These are phyloP conservation scores for Staphylotrichum tortipilum DNA, from an alignment of 495 filamentous ascomycete genomes.

Conservation along the genomic window DNA sequence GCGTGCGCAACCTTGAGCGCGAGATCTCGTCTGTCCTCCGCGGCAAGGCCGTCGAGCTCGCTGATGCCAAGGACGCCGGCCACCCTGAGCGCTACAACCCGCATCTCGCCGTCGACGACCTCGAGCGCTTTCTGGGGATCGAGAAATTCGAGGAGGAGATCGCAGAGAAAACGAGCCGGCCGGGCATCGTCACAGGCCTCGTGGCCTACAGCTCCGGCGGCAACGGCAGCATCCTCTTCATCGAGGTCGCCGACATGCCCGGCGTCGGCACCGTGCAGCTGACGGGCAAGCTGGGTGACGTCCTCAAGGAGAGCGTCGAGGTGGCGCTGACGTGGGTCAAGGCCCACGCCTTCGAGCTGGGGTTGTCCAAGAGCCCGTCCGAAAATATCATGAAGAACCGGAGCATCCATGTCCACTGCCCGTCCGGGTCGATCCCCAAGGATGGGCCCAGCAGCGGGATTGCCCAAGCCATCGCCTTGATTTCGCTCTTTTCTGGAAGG, in stretches of 20 bases:
- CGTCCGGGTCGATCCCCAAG: constrained; percentile 90
- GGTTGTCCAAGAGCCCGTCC: constrained; percentile 66
- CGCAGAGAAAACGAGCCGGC: constrained; percentile 75
- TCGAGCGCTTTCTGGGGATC: constrained; percentile 86
- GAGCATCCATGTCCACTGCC: constrained; percentile 93
- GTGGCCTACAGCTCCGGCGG: constrained; percentile 93
- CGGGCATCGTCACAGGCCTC: constrained; percentile 92
- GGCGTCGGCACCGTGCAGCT: constrained; percentile 86
- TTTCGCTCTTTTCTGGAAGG: constrained; percentile 83
- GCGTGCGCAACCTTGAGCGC: constrained; percentile 91
- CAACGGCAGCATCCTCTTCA: constrained; percentile 94
- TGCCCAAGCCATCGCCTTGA: constrained; percentile 85
- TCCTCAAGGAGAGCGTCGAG: constrained; percentile 94
- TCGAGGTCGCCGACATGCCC: constrained; percentile 96
- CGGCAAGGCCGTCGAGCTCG: constrained; percentile 88
- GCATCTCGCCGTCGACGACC: constrained; percentile 61
- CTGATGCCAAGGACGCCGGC: constrained; percentile 78
- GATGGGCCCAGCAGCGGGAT: constrained; percentile 84
- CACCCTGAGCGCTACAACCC: constrained; percentile 63
- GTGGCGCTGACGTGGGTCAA: constrained; percentile 95
- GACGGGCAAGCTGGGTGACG: constrained; percentile 97
- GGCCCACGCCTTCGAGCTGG: constrained; percentile 86
- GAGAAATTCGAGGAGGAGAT: constrained; percentile 96
- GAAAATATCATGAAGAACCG: constrained; percentile 96
- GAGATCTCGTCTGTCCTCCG: constrained; percentile 93